A percentile compares a stretch with the other conserved stretches of the same genome.
These are phyloP conservation scores for Veloboletus limbatus DNA, from an alignment of 1,284 basidiomycete species.

Conservation along the genomic window DNA sequence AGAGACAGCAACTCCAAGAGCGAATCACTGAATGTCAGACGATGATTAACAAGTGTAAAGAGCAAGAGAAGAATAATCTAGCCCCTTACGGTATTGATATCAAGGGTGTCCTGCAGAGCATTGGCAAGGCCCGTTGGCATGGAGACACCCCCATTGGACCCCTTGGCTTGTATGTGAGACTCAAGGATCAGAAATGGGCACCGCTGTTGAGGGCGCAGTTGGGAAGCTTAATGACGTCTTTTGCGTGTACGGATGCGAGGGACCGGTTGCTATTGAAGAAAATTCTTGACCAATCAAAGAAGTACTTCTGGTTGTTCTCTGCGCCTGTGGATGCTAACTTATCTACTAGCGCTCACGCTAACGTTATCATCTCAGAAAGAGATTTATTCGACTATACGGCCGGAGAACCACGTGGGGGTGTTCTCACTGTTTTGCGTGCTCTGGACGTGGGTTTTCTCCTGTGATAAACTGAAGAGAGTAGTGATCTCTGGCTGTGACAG, in stretches of 20 bases:
- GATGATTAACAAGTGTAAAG: slow-evolving; percentile 46
- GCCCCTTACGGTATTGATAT: slow-evolving; percentile 65
- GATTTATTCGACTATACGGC: slow-evolving; percentile 76
- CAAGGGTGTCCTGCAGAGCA: slow-evolving; percentile 54
- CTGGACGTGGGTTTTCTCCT: slow-evolving; percentile 57
- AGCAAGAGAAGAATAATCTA: slow-evolving; percentile 54
- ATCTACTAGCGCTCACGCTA: slow-evolving; percentile 35
- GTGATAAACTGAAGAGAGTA: background rate
- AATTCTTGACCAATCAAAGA: slow-evolving; percentile 54
- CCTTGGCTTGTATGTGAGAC: slow-evolving; percentile 77
- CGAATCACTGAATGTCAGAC: slow-evolving; percentile 44
- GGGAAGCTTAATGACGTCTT: slow-evolving; percentile 62
- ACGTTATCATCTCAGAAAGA: slow-evolving; percentile 62
- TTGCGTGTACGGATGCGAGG: slow-evolving; percentile 71
- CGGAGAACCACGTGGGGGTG: slow-evolving; percentile 60
- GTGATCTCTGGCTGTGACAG: slow-evolving; percentile 39
- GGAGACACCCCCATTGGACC: slow-evolving; percentile 82
- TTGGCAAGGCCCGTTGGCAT: slow-evolving; percentile 59
- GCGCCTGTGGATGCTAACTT: slow-evolving; percentile 19
- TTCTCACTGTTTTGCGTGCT: slow-evolving; percentile 81
- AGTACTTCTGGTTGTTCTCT: slow-evolving; percentile 45
- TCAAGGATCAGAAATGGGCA: slow-evolving; percentile 72
- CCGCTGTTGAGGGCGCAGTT: slow-evolving; percentile 67
- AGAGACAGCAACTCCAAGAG: slow-evolving; percentile 33
- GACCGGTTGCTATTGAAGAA: slow-evolving; percentile 66